Evolutionary conservation across 495 filamentous ascomycete genomes (phyloP).

Genomic region (Penicillium crystallinum): DNA sequence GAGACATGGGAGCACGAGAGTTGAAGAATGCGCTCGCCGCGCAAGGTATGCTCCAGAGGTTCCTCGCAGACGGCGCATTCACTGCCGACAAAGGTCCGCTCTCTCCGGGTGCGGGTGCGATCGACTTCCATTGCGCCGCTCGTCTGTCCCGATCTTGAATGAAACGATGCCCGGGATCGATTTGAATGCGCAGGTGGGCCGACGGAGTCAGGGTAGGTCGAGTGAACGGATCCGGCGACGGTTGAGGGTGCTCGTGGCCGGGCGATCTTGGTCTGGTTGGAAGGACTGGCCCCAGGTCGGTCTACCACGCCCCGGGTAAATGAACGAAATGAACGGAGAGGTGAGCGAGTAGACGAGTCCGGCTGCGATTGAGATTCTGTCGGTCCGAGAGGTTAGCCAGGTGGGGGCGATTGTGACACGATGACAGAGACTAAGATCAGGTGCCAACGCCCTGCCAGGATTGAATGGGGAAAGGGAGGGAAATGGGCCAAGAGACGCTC

Average conservation of each 20-base stretch:
- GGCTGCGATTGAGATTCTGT: conserved; percentile 31
- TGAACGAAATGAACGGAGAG: conserved; percentile 32
- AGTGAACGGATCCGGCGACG: conserved; percentile 16
- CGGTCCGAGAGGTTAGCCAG: conserved; percentile 21
- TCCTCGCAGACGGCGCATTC: conserved; percentile 97
- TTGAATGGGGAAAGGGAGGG: background rate
- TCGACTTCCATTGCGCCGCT: conserved; percentile 75
- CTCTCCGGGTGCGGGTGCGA: conserved; percentile 72
- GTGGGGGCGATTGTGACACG: too few relatives aligned
- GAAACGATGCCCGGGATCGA: conserved; percentile 40
- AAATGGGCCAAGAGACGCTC: background rate
- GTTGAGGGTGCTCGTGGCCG: conserved; percentile 29
- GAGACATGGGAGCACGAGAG: conserved; percentile 95
- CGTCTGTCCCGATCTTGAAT: conserved; percentile 52
- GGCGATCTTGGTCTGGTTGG: conserved; percentile 23
- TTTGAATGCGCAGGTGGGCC: conserved; percentile 24
- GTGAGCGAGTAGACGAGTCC: conserved; percentile 33
- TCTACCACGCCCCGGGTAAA: conserved; percentile 23
- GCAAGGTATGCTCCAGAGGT: conserved; percentile 91
- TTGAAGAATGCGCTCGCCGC: conserved; percentile 91
- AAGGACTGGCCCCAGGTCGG: conserved; percentile 28
- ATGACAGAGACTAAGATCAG: conserved; percentile 1
- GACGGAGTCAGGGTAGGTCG: conserved; percentile 16
- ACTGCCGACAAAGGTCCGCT: conserved; percentile 91
- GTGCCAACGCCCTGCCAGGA: background rate